Percentiles rank a stretch among this genome's conserved stretches.
Evolutionary conservation across 169 alveolate species (phyloP).

Genomic region (Condylostoma magnum): DNA sequence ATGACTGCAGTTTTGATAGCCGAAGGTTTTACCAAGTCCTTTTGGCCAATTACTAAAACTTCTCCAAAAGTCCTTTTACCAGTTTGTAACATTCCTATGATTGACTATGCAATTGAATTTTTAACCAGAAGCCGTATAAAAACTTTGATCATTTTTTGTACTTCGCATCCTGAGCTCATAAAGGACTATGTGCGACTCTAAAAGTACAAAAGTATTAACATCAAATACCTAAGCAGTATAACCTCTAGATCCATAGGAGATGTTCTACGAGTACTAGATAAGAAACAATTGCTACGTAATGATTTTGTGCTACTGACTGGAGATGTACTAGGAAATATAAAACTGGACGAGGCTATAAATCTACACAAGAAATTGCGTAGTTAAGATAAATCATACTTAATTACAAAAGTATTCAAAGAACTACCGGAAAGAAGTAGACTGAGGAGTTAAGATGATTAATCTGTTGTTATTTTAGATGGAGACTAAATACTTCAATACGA

Average conservation of each 20-base stretch:
- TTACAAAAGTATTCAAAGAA: conserved; percentile 10
- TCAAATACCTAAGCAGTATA: conserved; percentile 13
- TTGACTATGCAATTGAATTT: conserved; percentile 44
- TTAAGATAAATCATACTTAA: background rate
- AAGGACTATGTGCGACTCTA: conserved; percentile 32
- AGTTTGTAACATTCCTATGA: conserved; percentile 45
- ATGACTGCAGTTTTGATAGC: conserved; percentile 44
- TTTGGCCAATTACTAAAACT: conserved; percentile 39
- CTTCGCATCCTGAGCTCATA: conserved; percentile 18
- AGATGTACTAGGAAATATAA: conserved; percentile 20
- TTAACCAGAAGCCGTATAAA: conserved; percentile 29
- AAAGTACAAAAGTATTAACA: conserved; percentile 1
- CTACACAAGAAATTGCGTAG: background rate
- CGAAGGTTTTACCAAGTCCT: conserved; percentile 41
- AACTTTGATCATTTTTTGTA: conserved; percentile 40
- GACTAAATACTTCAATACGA: conserved; percentile 22
- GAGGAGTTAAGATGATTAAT: conserved; percentile 18
- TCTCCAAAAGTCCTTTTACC: conserved; percentile 43
- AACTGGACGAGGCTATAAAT: conserved; percentile 11
- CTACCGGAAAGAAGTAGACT: background rate
- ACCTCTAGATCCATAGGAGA: conserved; percentile 38
- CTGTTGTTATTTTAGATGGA: background rate
- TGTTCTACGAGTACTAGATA: conserved; percentile 34
- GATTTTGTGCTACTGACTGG: conserved; percentile 37
- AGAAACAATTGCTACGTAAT: conserved; percentile 30